Evolutionary conservation across 2,329 filamentous ascomycete species (phyloP).

Genomic region (Aspergillus clavatus): DNA sequence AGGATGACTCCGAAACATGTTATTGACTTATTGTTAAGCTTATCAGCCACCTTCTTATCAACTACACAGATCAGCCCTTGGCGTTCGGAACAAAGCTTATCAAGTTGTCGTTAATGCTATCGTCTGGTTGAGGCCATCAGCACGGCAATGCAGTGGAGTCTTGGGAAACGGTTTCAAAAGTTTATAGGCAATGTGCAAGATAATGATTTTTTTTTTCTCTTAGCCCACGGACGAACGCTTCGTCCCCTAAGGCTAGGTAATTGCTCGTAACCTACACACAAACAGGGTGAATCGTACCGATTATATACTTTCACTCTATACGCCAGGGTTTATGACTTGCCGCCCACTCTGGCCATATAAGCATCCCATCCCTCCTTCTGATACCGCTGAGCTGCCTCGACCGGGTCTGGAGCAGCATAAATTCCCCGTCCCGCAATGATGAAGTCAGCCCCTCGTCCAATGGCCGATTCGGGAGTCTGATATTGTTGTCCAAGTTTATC

Average conservation of each 20-base stretch:
- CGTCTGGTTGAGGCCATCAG: too few species aligned
- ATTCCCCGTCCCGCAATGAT: slow-evolving; percentile 47
- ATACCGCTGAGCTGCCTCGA: slow-evolving; percentile 42
- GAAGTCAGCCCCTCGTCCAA: slow-evolving; percentile 45
- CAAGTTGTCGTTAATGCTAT: too few species aligned
- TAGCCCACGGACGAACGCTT: too few species aligned
- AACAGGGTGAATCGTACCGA: neutral
- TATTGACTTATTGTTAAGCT: neutral
- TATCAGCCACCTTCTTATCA: neutral
- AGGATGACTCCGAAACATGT: neutral
- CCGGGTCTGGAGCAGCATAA: slow-evolving; percentile 42
- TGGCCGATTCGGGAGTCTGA: slow-evolving; percentile 43
- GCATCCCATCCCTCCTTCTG: slow-evolving; percentile 44
- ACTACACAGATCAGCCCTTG: neutral
- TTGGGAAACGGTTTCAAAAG: too few species aligned
- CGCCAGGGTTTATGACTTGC: slow-evolving; percentile 2
- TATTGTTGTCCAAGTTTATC: slow-evolving; percentile 48
- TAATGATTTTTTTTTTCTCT: too few species aligned
- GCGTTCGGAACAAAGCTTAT: neutral
- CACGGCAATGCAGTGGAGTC: too few species aligned
- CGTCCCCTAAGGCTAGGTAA: too few species aligned
- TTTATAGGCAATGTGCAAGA: neutral
- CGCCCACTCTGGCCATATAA: slow-evolving; percentile 37
- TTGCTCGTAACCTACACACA: neutral
- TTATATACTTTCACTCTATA: neutral